Evolutionary conservation across 208 protist genomes (phyloP).

Genomic region (Porcisia hertigi): DNA sequence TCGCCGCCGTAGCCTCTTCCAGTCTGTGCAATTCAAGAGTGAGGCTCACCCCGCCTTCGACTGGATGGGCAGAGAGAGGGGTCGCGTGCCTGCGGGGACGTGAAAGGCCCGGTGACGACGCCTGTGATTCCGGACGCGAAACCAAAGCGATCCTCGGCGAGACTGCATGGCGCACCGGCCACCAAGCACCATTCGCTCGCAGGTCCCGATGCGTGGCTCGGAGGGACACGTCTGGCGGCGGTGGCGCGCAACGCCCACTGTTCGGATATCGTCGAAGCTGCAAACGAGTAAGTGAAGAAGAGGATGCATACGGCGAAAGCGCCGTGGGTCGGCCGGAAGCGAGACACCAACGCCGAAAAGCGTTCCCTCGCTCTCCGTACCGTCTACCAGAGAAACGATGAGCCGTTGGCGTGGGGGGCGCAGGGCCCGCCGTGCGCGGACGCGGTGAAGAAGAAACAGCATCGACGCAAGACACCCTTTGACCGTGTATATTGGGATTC

Average conservation of each 20-base stretch:
- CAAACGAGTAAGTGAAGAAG: neutral
- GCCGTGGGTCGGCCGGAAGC: neutral
- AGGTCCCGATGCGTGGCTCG: neutral
- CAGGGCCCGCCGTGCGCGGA: neutral
- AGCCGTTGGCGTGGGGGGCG: neutral
- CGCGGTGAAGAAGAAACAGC: neutral
- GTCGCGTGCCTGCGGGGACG: neutral
- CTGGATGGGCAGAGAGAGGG: neutral
- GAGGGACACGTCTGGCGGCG: neutral
- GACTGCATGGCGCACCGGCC: neutral
- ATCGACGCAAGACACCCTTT: neutral
- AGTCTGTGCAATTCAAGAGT: constrained; percentile 35
- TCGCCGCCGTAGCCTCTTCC: constrained; percentile 19
- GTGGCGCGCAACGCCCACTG: neutral
- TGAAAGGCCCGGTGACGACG: neutral
- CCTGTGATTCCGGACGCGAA: neutral
- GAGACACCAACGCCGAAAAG: neutral
- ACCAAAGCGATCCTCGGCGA: neutral
- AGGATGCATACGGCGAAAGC: neutral
- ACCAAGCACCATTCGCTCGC: neutral
- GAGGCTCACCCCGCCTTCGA: constrained; percentile 11
- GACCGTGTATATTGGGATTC: no score
- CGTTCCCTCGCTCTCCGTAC: neutral
- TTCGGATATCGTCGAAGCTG: neutral
- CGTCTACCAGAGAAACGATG: neutral